Evolutionary conservation across 106 monocot genomes (phyloP).

Genomic region (Phalaenopsis aphrodite): DNA sequence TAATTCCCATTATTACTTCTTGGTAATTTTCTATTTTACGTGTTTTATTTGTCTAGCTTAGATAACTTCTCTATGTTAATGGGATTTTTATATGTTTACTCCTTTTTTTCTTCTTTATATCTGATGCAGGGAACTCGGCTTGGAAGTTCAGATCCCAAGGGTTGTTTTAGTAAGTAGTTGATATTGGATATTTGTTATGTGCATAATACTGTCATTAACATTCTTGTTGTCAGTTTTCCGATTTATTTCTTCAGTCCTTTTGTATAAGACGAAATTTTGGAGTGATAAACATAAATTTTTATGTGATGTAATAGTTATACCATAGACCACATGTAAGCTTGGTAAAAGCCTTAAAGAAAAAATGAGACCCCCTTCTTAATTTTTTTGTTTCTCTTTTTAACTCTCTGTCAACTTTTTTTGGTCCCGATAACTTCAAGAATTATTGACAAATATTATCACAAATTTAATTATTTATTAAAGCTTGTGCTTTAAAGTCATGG

Average conservation of each 20-base stretch:
- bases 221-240: not conserved
- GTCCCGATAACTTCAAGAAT: not conserved
- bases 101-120: conserved; percentile 3
- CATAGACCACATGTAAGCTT: not conserved
- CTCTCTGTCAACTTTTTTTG: not conserved
- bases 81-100: not conserved
- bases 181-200: not conserved
- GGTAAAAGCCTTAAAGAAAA: not conserved
- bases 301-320: not conserved
- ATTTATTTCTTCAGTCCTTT: not conserved
- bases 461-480: not conserved
- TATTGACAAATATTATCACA: not conserved
- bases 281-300: not conserved
- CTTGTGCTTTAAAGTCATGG: not conserved
- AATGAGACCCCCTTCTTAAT: not conserved
- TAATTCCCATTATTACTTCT: not conserved
- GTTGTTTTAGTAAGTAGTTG: conserved; percentile 88
- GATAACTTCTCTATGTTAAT: not conserved
- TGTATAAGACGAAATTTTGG: not conserved
- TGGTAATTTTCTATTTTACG: not conserved
- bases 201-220: not conserved
- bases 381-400: not conserved
- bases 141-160: conserved; percentile 98
- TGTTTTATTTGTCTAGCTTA: not conserved
- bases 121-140: conserved; percentile 80